Percentiles rank a stretch among this genome's conserved stretches.
phyloP scores from a whole-genome alignment of 2,329 filamentous ascomycete species.

The Calonectria montana region DNA sequence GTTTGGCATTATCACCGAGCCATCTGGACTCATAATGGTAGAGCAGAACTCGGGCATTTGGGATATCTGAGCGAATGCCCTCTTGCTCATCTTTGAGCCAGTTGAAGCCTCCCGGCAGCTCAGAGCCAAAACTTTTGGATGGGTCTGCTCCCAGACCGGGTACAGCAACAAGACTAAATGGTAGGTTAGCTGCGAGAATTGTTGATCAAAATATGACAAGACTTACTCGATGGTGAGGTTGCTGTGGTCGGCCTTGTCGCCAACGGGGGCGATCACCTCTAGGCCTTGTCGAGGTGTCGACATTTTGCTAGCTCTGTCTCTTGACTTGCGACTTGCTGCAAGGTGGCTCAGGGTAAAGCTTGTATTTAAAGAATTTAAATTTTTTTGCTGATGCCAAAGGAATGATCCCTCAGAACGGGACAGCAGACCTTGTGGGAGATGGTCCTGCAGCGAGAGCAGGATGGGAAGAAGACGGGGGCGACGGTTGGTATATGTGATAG shows the following conservation, averaged over 20 bases:
- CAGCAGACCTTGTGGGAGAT: not conserved
- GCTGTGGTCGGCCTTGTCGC: not conserved
- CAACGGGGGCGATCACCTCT: conserved; percentile 5
- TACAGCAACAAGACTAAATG: conserved; percentile 5
- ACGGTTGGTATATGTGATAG: not conserved
- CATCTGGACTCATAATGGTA: conserved; percentile 22
- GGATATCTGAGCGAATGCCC: conserved; percentile 18
- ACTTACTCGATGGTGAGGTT: conserved; percentile 19
- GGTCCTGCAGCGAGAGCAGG: not conserved
- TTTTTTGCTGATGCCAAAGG: not conserved
- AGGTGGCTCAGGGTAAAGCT: too few species aligned
- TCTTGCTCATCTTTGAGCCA: conserved; percentile 20
- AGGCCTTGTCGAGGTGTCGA: conserved; percentile 11
- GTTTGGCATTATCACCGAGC: conserved; percentile 18
- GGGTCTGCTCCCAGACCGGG: conserved; percentile 19
- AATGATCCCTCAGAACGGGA: not conserved
- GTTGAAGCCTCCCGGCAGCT: conserved; percentile 21
- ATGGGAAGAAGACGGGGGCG: not conserved
- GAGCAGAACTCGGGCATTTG: conserved; percentile 11
- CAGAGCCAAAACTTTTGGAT: conserved; percentile 23
- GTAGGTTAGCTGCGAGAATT: not conserved
- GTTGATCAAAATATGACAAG: not conserved
- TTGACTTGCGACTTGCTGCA: not conserved
- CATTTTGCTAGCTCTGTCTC: not conserved
- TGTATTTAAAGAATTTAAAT: not conserved